These are phyloP conservation scores for Ormosia semicastrata DNA, from an alignment of 306 rosid genomes.

Conservation along the genomic window DNA sequence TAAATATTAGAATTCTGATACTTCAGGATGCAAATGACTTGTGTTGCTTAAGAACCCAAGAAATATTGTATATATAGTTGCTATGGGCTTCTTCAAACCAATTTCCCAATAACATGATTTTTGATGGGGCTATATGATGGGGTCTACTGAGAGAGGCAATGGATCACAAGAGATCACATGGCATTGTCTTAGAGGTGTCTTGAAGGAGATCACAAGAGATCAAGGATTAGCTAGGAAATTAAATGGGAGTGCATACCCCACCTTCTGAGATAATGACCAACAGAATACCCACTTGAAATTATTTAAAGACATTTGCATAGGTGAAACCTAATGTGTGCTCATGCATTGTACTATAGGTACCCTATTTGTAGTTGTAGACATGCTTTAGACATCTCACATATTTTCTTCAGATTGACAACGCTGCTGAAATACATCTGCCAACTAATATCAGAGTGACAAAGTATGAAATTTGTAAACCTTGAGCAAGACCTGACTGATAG, in stretches of 20 bases:
- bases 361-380: not conserved
- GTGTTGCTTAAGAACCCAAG: slow-evolving; percentile 6
- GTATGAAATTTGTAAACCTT: not conserved
- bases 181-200: not conserved
- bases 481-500: not conserved
- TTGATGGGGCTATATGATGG: not conserved
- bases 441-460: not conserved
- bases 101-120: not conserved
- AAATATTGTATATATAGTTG: slow-evolving; percentile 20
- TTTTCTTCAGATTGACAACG: too few species aligned
- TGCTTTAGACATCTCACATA: not conserved
- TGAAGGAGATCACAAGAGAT: not conserved
- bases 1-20: not conserved
- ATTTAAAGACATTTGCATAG: not conserved
- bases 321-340: not conserved
- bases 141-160: not conserved
- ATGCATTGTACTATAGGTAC: not conserved
- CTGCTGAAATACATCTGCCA: not conserved
- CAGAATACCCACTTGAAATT: not conserved
- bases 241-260: not conserved
- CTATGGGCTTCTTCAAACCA: not conserved
- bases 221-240: not conserved
- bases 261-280: not conserved
- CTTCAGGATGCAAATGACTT: slow-evolving; percentile 7
- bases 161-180: not conserved